These are phyloP conservation scores for Aspergillus caelatus DNA, from an alignment of 2,329 filamentous ascomycete genomes.

Conservation along the genomic window DNA sequence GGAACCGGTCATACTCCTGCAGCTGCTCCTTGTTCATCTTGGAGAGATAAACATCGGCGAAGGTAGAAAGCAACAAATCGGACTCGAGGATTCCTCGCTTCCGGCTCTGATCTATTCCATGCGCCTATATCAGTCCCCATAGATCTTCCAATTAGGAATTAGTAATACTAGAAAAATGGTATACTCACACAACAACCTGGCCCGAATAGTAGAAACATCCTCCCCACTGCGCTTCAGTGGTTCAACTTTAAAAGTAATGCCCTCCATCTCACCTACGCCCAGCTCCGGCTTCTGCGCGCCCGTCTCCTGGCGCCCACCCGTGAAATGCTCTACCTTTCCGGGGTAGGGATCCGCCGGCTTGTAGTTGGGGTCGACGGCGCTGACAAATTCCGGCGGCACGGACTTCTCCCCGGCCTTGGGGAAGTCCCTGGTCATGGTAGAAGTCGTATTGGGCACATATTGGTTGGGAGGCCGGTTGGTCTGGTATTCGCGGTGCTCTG, in stretches of 20 bases:
- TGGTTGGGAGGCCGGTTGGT: no score
- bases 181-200: slow-evolving; percentile 70
- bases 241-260: slow-evolving; percentile 83
- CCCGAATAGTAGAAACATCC: slow-evolving; percentile 81
- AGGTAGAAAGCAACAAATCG: slow-evolving; percentile 94
- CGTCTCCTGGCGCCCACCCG: slow-evolving; percentile 61
- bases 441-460: no score
- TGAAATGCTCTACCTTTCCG: slow-evolving; percentile 67
- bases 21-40: slow-evolving; percentile 75
- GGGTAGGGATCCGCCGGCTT: slow-evolving; percentile 61
- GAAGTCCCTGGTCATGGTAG: no score
- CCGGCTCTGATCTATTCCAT: slow-evolving; percentile 79
- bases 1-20: slow-evolving; percentile 82
- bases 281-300: slow-evolving; percentile 66
- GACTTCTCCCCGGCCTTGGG: no score
- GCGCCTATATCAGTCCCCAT: not conserved
- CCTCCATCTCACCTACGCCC: slow-evolving; percentile 83
- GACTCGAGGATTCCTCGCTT: slow-evolving; percentile 96
- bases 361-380: no score
- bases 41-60: slow-evolving; percentile 77
- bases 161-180: not conserved
- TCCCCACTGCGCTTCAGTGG: slow-evolving; percentile 85
- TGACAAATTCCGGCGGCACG: no score
- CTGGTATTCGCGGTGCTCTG: no score
- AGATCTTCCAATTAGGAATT: not conserved